Evolutionary conservation across 2,329 filamentous ascomycete genomes (phyloP), one percentile per base, ranked within the genome.

Genomic region (Sporothrix schenckii): DNA sequence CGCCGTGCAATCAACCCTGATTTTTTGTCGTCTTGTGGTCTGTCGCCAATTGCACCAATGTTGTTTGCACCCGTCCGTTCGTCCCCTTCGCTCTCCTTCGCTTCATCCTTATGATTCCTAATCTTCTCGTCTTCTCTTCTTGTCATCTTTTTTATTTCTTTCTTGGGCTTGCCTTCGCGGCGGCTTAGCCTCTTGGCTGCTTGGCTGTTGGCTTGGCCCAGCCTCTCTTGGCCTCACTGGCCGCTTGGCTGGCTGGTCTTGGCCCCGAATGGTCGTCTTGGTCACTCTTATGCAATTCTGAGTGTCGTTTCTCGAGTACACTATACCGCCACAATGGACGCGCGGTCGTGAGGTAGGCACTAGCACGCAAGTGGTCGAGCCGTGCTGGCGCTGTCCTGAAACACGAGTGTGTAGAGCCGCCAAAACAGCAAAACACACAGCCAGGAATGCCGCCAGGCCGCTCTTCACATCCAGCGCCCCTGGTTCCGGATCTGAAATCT

Each of bases 401-500:
- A 69, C 66, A 9, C 1, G 14, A 11, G 27, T 39, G 61, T 66
- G 47, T 66, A 47, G 27, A 7, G 41, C 56, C 11, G 39, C n/a
- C 44, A 30, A 52, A 52, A 34, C 24, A 16, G 11, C 54, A 21
- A 24, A 24, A n/a, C 24, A 24, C 5, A 14, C 21, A 53, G 58
- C 39, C 58, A 61, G 44, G 41, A 61, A 34, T 34, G 30, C 34
- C 24, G 44, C 39, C 58, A 19, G n/a, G 44, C 21, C 39, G n/a
- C n/a, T 63, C 58, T n/a, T 53, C 50, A 53, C 19, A 68, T 49
- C 30, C 4, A 10, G 14, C n/a, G 52, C 65, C 54, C 65, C 65
- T 54, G 56, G 68, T 69, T 63, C 69, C 53, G 58, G 66, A 54
- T 49, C 49, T 10, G 19, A 50, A 69, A 66, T 65, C 72, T 73